Conservation (phyloP, 179 eudicot genomes). For the Monotropa hypopitys region DNA sequence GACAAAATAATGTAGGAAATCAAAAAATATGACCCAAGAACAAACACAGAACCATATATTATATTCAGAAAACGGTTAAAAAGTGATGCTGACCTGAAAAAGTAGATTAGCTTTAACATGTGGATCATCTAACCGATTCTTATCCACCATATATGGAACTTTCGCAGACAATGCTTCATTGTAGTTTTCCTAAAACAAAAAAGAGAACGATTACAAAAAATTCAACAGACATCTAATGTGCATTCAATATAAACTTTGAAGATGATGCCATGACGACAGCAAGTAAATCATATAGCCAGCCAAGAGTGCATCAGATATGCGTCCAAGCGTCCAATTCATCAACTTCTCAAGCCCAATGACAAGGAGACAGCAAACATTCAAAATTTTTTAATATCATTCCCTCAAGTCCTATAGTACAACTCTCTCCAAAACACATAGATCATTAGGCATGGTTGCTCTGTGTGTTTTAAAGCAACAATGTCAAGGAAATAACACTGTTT, state of each 20-base stretch:
- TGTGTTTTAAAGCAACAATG: background rate
- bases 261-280: background rate
- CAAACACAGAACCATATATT: background rate
- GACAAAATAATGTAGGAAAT: background rate
- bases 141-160: slow-evolving; percentile 64
- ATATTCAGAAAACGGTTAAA: background rate
- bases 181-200: slow-evolving; percentile 61
- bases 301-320: background rate
- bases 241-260: background rate
- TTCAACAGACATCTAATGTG: background rate
- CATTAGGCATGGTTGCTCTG: background rate
- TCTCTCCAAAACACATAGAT: background rate
- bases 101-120: slow-evolving; percentile 94
- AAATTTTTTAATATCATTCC: background rate
- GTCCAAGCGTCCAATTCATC: background rate
- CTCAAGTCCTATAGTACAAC: background rate
- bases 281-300: background rate
- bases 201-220: slow-evolving; percentile 7
- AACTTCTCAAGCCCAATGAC: background rate
- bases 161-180: slow-evolving; percentile 59
- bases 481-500: background rate
- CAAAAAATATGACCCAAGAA: slow-evolving; percentile 1
- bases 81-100: slow-evolving; percentile 45
- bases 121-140: slow-evolving; percentile 86
- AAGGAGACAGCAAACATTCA: background rate